Evolutionary conservation across 2,329 filamentous ascomycete genomes (phyloP).

Genomic region (Mollisiaceae sp.): DNA sequence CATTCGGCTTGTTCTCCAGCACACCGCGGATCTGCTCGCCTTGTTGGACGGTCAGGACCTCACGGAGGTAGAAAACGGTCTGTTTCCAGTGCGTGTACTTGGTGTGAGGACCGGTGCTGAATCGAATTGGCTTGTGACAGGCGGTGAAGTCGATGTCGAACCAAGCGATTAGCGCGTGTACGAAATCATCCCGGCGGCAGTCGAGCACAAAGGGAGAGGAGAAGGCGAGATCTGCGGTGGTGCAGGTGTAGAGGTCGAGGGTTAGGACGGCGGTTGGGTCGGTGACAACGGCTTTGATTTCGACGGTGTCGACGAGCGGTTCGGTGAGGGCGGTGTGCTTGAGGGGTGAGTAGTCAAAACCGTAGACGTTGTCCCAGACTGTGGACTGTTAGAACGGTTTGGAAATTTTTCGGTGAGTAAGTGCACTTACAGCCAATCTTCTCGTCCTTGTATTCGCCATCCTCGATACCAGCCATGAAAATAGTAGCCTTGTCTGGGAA

Average conservation of each 20-base stretch:
- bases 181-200: constrained; percentile 86
- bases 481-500: constrained; percentile 99
- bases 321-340: constrained; percentile 94
- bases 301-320: constrained; percentile 95
- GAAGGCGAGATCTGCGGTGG: constrained; percentile 82
- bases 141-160: constrained; percentile 99
- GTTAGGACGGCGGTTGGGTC: constrained; percentile 85
- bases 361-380: constrained; percentile 99
- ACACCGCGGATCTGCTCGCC: constrained; percentile 79
- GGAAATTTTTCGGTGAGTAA: not conserved
- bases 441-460: constrained; percentile 99
- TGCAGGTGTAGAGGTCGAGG: constrained; percentile 93
- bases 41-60: constrained; percentile 89
- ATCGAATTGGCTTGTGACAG: constrained; percentile 96
- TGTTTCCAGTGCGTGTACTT: constrained; percentile 99
- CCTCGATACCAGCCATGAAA: constrained; percentile 95
- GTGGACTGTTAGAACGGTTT: constrained; percentile 16
- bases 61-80: constrained; percentile 96
- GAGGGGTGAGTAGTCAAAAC: constrained; percentile 93
- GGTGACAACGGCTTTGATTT: constrained; percentile 95
- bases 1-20: constrained; percentile 84
- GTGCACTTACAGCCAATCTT: constrained; percentile 90
- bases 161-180: constrained; percentile 96
- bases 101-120: constrained; percentile 96
- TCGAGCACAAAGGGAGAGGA: constrained; percentile 75